Evolutionary conservation across 2,329 filamentous ascomycete genomes (phyloP).

Genomic region (Epicoccum sorghinum): DNA sequence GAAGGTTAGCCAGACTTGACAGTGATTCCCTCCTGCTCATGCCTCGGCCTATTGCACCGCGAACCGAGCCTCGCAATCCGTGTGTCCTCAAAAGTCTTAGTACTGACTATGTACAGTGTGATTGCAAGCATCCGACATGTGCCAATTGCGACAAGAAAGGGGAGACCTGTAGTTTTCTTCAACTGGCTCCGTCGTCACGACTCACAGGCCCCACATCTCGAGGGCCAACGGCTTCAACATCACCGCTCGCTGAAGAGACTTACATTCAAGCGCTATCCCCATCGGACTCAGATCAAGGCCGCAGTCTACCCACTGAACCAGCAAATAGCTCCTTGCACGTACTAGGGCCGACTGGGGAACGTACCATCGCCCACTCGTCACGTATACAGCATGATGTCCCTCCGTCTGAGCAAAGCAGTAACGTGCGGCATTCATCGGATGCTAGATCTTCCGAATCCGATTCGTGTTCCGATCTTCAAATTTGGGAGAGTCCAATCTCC

Average conservation of each 20-base stretch:
- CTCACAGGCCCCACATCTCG: constrained; percentile 23
- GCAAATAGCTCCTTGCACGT: not conserved
- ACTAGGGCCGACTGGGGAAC: constrained; percentile 7
- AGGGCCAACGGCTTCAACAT: constrained; percentile 13
- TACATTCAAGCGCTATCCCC: constrained; percentile 17
- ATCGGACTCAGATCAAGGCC: not conserved
- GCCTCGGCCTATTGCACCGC: no score
- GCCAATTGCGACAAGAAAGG: constrained; percentile 41
- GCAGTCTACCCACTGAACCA: not conserved
- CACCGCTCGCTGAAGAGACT: constrained; percentile 7
- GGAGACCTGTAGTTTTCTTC: constrained; percentile 42
- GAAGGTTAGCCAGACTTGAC: no score
- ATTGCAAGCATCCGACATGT: constrained; percentile 40
- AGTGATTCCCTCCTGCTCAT: no score
- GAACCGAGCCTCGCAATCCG: not conserved
- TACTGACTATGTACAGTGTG: constrained; percentile 39
- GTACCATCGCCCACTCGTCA: constrained; percentile 3
- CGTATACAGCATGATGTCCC: constrained; percentile 19
- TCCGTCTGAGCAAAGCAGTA: constrained; percentile 4
- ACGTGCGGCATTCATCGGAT: not conserved
- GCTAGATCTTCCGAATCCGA: not conserved
- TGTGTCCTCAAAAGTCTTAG: not conserved
- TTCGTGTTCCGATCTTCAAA: constrained; percentile 11
- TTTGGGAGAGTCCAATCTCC: constrained; percentile 21
- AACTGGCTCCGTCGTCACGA: constrained; percentile 39